Percentiles rank a stretch among this genome's conserved stretches.
These are phyloP conservation scores for Stygiomarasmius scandens DNA, from an alignment of 1,284 basidiomycete genomes.

Conservation along the genomic window DNA sequence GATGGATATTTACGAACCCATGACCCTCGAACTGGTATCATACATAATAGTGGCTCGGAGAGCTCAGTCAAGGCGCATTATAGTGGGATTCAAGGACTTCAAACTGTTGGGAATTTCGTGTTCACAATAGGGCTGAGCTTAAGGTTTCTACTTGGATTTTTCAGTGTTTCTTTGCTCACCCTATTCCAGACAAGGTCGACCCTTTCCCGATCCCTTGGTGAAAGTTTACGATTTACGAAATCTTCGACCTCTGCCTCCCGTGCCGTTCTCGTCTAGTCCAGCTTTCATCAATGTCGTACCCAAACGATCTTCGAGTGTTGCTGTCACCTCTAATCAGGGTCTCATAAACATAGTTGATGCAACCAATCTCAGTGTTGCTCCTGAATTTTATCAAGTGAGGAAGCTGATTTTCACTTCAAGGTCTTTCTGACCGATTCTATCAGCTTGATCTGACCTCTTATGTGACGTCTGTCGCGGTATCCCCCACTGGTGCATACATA, in stretches of 20 bases:
- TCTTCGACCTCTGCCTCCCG: conserved; percentile 78
- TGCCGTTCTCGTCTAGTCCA: conserved; percentile 88
- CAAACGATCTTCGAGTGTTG: conserved; percentile 76
- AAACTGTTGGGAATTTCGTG: conserved; percentile 75
- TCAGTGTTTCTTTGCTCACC: conserved; percentile 11
- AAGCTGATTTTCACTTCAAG: conserved; percentile 5
- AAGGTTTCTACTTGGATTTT: conserved; percentile 49
- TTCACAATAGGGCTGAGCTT: conserved; percentile 88
- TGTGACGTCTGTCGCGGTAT: conserved; percentile 82
- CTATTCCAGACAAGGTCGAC: conserved; percentile 74
- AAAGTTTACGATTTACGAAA: conserved; percentile 91
- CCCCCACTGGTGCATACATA: conserved; percentile 86
- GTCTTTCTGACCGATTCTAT: conserved; percentile 13
- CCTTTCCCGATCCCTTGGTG: conserved; percentile 89
- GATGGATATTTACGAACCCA: conserved; percentile 87
- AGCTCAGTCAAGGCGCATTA: conserved; percentile 75
- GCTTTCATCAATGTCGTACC: conserved; percentile 87
- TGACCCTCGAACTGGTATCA: conserved; percentile 75
- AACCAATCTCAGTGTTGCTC: conserved; percentile 65
- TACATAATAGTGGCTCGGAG: conserved; percentile 48
- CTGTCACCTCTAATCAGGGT: conserved; percentile 83
- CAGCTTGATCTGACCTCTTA: conserved; percentile 71
- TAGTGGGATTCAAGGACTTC: conserved; percentile 83
- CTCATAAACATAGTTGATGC: conserved; percentile 91
- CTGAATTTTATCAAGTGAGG: conserved; percentile 75